Conservation (phyloP, 1,284 basidiomycete species). For the Peniophora sp. region DNA sequence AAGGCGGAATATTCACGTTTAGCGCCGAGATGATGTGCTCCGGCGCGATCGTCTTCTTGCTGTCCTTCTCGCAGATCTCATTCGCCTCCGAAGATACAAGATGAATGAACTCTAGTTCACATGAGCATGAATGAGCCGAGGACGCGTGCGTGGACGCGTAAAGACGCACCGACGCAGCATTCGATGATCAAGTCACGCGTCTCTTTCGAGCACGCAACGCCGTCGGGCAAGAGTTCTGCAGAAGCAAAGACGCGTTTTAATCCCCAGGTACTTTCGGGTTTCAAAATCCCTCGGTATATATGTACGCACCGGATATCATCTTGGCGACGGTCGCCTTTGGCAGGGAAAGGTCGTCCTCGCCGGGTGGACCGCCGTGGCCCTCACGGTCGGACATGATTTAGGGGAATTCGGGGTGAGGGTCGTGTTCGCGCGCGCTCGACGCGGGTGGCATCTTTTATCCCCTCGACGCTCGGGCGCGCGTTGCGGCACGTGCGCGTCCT, state of each 20-base stretch:
- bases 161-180: slow-evolving; percentile 88
- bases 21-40: slow-evolving; percentile 94
- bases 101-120: slow-evolving; percentile 86
- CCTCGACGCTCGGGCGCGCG: slow-evolving; percentile 33
- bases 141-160: background rate
- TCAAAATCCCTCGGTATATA: background rate
- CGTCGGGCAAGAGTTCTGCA: slow-evolving; percentile 84
- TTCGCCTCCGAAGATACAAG: slow-evolving; percentile 97
- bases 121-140: slow-evolving; percentile 2
- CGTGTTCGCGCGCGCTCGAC: background rate
- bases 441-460: slow-evolving; percentile 6
- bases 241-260: slow-evolving; percentile 3
- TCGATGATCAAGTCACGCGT: slow-evolving; percentile 95
- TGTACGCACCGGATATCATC: slow-evolving; percentile 79
- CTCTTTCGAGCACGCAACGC: slow-evolving; percentile 91
- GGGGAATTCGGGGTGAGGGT: slow-evolving; percentile 8
- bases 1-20: slow-evolving; percentile 52
- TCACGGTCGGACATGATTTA: slow-evolving; percentile 79
- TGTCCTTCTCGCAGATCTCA: slow-evolving; percentile 95
- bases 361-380: slow-evolving; percentile 54
- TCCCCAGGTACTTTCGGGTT: too few relatives aligned
- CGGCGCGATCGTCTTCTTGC: slow-evolving; percentile 99
- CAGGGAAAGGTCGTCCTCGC: slow-evolving; percentile 88
- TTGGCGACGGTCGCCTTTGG: slow-evolving; percentile 98
- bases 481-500: slow-evolving; percentile 52